phyloP scores from a whole-genome alignment of 805 yeast genomes.

The Komagataella pastoris region DNA sequence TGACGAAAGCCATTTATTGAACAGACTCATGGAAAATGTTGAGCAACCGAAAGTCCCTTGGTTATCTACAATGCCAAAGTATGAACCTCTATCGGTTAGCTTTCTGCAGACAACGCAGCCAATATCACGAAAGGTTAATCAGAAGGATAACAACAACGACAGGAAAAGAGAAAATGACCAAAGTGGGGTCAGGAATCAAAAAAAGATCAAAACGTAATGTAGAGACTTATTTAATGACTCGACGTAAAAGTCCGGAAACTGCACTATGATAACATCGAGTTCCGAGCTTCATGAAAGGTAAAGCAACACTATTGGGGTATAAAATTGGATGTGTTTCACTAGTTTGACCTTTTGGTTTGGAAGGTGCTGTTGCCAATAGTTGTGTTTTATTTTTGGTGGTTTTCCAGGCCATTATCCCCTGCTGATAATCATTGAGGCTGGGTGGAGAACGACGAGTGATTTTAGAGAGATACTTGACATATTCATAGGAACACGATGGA shows the following conservation, averaged over 20 bases:
- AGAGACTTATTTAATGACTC: neutral
- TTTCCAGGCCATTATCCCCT: neutral
- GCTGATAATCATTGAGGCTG: slow-evolving; percentile 2
- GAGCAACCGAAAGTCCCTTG: slow-evolving; percentile 24
- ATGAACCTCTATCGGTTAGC: slow-evolving; percentile 23
- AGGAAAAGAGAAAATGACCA: neutral
- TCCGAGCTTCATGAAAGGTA: neutral
- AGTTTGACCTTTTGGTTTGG: neutral
- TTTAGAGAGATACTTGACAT: slow-evolving; percentile 2
- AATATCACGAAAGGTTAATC: slow-evolving; percentile 16
- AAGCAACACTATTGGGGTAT: neutral
- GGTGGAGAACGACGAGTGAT: slow-evolving; percentile 1
- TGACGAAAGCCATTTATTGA: slow-evolving; percentile 15
- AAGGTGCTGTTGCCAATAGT: neutral
- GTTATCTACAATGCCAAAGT: slow-evolving; percentile 23
- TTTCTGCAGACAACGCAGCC: slow-evolving; percentile 35
- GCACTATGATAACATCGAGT: neutral
- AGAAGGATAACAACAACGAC: slow-evolving; percentile 7
- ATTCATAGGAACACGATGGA: neutral
- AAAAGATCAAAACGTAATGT: neutral
- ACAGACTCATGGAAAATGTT: slow-evolving; percentile 10
- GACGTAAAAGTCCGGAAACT: neutral
- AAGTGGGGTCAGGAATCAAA: neutral
- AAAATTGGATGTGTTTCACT: neutral
- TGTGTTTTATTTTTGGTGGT: neutral